Evolutionary conservation across 257 asterid genomes (phyloP).

Genomic region (Salvia rosmarinus): DNA sequence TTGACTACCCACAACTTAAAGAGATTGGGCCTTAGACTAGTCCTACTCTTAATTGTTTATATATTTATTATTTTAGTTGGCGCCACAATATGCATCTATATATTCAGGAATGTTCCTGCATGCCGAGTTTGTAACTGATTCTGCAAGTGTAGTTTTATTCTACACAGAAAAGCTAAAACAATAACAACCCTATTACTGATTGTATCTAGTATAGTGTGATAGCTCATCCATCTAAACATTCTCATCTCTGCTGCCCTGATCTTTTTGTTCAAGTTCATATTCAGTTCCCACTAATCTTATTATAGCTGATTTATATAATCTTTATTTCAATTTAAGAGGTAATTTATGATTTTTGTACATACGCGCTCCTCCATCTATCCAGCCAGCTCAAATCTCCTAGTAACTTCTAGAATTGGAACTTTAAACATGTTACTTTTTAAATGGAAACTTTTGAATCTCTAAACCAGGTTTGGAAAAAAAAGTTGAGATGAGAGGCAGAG

Average conservation of each 20-base stretch:
- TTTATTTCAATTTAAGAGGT: background rate
- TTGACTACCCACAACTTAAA: background rate
- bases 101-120: background rate
- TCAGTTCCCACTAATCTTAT: too few species aligned
- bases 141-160: background rate
- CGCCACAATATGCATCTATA: background rate
- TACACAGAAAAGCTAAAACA: too few species aligned
- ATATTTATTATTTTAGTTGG: background rate
- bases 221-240: background rate
- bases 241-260: background rate
- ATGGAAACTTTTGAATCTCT: background rate
- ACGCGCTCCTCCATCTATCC: background rate
- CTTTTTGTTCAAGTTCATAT: background rate
- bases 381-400: background rate
- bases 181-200: background rate
- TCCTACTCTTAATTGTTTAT: background rate
- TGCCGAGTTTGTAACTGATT: background rate
- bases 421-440: background rate
- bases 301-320: background rate
- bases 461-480: background rate
- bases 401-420: background rate
- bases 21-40: background rate
- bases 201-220: background rate
- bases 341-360: background rate
- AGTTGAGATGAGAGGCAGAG: constrained; percentile 12